Percentiles rank a stretch among this genome's conserved stretches.
Evolutionary conservation across 176 grass and related monocot species (phyloP).

Genomic region (Zea luxurians): DNA sequence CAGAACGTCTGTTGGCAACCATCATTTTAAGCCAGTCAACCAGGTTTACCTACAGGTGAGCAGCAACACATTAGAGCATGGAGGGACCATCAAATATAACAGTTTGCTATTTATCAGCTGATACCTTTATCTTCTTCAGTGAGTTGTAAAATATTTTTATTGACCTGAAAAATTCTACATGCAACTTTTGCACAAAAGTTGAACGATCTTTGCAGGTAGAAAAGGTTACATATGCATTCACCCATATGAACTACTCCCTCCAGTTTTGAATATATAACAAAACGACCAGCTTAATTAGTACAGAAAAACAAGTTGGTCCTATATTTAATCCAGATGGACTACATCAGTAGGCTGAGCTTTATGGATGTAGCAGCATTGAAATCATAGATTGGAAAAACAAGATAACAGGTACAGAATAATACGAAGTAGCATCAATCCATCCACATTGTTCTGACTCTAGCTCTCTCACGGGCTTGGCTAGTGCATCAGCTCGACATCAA

Average conservation of each 20-base stretch:
- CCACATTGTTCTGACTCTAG: neutral
- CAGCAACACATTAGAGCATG: slow-evolving; percentile 17
- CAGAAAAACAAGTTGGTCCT: neutral
- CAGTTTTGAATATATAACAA: neutral
- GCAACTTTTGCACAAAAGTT: neutral
- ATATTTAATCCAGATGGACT: neutral
- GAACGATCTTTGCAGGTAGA: neutral
- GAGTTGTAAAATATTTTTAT: neutral
- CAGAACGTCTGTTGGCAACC: slow-evolving; percentile 77
- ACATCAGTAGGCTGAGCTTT: neutral
- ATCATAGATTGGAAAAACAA: neutral
- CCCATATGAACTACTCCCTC: neutral
- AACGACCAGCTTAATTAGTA: neutral
- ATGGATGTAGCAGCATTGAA: neutral
- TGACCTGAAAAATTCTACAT: neutral
- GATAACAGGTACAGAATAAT: neutral
- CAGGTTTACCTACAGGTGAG: slow-evolving; percentile 77
- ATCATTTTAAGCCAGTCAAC: slow-evolving; percentile 99
- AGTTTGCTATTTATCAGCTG: neutral
- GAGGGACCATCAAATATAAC: neutral
- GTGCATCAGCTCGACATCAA: too few relatives aligned
- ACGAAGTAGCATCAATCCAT: neutral
- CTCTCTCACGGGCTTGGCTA: too few relatives aligned
- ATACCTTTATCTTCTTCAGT: neutral
- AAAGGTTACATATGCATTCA: neutral